phyloP scores from a whole-genome alignment of 2,329 filamentous ascomycete genomes.

The Microascus cirrosus region DNA sequence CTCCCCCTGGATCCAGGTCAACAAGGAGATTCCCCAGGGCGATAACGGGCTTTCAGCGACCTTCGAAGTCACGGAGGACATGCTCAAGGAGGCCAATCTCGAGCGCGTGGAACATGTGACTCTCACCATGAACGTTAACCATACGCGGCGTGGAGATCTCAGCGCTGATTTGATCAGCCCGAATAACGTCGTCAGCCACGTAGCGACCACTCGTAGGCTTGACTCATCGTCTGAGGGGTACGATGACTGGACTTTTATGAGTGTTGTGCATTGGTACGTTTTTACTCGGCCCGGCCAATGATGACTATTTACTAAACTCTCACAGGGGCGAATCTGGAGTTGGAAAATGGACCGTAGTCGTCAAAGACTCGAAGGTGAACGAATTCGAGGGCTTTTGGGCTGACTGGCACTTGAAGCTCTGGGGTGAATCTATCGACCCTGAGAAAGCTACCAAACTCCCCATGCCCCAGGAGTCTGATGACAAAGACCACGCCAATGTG shows the following conservation, averaged over 20 bases:
- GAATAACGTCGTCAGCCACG: conserved; percentile 67
- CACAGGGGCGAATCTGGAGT: conserved; percentile 74
- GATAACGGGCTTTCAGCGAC: conserved; percentile 63
- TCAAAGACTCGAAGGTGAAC: conserved; percentile 77
- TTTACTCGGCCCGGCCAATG: background rate
- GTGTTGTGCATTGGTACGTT: conserved; percentile 81
- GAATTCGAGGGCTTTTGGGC: conserved; percentile 65
- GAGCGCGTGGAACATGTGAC: conserved; percentile 88
- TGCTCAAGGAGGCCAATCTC: conserved; percentile 73
- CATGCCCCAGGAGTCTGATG: conserved; percentile 72
- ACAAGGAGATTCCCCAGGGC: conserved; percentile 76
- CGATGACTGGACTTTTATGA: conserved; percentile 98
- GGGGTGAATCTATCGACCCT: conserved; percentile 78
- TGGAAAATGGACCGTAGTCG: conserved; percentile 82
- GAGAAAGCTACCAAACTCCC: conserved; percentile 64
- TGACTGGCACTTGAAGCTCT: conserved; percentile 90
- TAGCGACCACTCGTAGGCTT: conserved; percentile 61
- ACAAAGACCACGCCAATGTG: conserved; percentile 65
- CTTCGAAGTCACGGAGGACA: conserved; percentile 74
- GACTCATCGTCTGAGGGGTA: conserved; percentile 65
- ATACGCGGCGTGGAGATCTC: conserved; percentile 77
- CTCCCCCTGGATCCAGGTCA: conserved; percentile 88
- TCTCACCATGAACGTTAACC: conserved; percentile 91
- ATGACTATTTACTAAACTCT: background rate
- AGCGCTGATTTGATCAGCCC: conserved; percentile 89